Evolutionary conservation across 768 basidiomycete genomes (phyloP).

Genomic region (Tylopilus felleus): DNA sequence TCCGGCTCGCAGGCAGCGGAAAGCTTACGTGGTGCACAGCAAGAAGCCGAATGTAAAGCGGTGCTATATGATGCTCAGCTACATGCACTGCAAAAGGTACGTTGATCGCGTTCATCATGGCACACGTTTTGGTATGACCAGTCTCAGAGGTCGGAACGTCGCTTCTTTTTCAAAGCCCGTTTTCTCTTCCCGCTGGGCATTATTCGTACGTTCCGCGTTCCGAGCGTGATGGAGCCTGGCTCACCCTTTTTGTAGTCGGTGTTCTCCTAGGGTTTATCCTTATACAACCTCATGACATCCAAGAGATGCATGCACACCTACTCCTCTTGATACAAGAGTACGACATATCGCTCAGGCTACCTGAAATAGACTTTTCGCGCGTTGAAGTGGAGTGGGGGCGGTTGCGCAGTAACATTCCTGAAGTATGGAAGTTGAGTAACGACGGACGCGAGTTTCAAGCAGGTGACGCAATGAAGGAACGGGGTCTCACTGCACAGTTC

Average conservation of each 20-base stretch:
- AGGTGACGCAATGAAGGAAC: conserved; percentile 62
- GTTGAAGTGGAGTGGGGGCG: conserved; percentile 72
- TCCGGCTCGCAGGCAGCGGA: neutral
- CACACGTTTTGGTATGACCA: neutral
- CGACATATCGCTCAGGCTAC: conserved; percentile 60
- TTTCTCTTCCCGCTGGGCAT: conserved; percentile 75
- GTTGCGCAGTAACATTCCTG: conserved; percentile 66
- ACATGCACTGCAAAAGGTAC: conserved; percentile 24
- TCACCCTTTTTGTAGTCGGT: conserved; percentile 49
- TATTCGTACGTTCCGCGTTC: conserved; percentile 40
- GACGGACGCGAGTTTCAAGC: conserved; percentile 80
- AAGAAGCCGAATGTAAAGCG: conserved; percentile 23
- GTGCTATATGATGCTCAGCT: conserved; percentile 25
- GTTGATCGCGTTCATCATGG: neutral
- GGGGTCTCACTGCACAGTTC: conserved; percentile 64
- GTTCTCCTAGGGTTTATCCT: conserved; percentile 59
- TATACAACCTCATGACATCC: conserved; percentile 63
- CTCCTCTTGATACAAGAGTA: conserved; percentile 66
- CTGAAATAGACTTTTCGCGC: conserved; percentile 62
- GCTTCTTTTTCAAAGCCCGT: conserved; percentile 33
- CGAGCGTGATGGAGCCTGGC: neutral
- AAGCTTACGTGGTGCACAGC: conserved; percentile 13
- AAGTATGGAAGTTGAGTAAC: conserved; percentile 76
- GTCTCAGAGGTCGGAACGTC: conserved; percentile 14
- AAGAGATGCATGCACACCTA: conserved; percentile 66